Conservation (phyloP, 164 flowering plant genomes). For the Dillenia turbinata region DNA sequence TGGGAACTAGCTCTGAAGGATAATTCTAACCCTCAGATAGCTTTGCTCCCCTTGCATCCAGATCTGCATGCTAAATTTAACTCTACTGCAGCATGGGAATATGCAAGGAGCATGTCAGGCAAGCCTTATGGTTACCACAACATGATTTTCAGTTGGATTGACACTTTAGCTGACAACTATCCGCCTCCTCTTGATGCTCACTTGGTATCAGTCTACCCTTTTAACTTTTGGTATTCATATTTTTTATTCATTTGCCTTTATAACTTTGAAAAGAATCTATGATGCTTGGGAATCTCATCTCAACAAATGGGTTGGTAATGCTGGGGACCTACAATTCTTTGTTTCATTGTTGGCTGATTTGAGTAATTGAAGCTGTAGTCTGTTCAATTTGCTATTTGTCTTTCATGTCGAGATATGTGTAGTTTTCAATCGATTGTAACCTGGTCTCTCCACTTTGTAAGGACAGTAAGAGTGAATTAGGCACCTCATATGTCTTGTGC, state of each 20-base stretch:
- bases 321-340: too few species aligned
- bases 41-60: conserved; percentile 91
- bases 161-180: conserved; percentile 83
- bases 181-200: conserved; percentile 99
- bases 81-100: conserved; percentile 91
- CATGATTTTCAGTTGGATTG: conserved; percentile 99
- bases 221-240: not conserved
- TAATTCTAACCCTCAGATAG: conserved; percentile 88
- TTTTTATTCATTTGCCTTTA: not conserved
- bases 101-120: conserved; percentile 91
- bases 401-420: too few species aligned
- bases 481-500: too few species aligned
- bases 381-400: too few species aligned
- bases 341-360: too few species aligned
- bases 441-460: too few species aligned
- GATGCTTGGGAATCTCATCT: too few species aligned
- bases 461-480: too few species aligned
- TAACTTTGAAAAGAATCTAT: too few species aligned
- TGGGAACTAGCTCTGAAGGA: conserved; percentile 88
- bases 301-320: too few species aligned
- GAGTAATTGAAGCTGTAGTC: too few species aligned
- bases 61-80: conserved; percentile 80
- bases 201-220: conserved; percentile 53
- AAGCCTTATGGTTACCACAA: conserved; percentile 99
- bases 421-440: too few species aligned